These are phyloP conservation scores for Suillus subluteus DNA, from an alignment of 768 basidiomycete species.

Conservation along the genomic window DNA sequence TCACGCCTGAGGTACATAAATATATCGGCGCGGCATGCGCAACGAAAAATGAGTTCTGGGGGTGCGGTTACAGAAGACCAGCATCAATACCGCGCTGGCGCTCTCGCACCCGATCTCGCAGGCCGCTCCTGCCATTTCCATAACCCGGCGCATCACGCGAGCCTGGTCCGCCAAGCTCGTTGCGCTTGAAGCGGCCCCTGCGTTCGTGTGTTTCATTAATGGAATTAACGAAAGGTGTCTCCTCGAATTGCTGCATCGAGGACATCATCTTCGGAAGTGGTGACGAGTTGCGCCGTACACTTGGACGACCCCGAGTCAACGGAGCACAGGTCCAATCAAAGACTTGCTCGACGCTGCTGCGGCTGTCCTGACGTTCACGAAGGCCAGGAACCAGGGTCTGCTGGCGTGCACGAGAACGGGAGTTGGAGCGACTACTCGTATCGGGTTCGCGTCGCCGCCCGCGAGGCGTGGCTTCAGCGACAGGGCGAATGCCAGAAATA, in stretches of 20 bases:
- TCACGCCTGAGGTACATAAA: conserved; percentile 10
- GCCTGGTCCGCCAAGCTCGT: conserved; percentile 52
- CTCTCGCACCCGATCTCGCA: conserved; percentile 44
- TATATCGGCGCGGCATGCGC: conserved; percentile 12
- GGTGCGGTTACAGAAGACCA: conserved; percentile 26
- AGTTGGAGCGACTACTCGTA: conserved; percentile 45
- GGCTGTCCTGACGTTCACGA: conserved; percentile 27
- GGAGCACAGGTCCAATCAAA: conserved; percentile 51
- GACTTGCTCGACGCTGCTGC: conserved; percentile 46
- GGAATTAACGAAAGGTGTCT: conserved; percentile 29
- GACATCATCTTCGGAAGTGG: conserved; percentile 55
- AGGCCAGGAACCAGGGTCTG: conserved; percentile 15
- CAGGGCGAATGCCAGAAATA: conserved; percentile 38
- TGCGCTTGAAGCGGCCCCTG: conserved; percentile 58
- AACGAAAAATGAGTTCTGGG: conserved; percentile 6
- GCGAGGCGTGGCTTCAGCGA: conserved; percentile 50
- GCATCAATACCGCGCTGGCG: conserved; percentile 27
- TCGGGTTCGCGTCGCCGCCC: conserved; percentile 52
- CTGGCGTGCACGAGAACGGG: conserved; percentile 42
- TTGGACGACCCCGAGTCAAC: conserved; percentile 47
- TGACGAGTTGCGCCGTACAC: conserved; percentile 58
- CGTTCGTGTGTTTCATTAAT: conserved; percentile 31
- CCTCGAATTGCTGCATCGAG: conserved; percentile 38
- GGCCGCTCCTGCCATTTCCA: conserved; percentile 67
- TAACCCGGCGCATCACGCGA: conserved; percentile 60